Evolutionary conservation across 2,329 filamentous ascomycete species (phyloP), one percentile per base, ranked within the genome.

Genomic region (Cercospora nicotianae): DNA sequence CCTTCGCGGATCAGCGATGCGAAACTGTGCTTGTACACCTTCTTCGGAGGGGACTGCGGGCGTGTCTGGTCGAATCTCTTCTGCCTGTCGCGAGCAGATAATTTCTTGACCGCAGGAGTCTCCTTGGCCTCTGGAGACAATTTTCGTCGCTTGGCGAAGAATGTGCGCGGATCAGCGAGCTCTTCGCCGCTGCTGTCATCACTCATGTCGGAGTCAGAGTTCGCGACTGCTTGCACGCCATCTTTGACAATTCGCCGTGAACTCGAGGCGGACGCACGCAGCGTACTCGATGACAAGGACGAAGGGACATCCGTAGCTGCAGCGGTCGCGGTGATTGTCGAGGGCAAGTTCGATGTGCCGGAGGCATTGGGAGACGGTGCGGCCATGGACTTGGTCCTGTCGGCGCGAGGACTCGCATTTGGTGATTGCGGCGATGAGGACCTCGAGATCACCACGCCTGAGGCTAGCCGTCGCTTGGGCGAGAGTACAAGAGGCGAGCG

Each of bases 141-240:
- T 63, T 73, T 77, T 59, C 70, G 63, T 63, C 70, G 73, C 69
- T 78, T 79, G 20, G 72, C 66, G 51, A 79, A 73, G 57, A 79
- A 70, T 3, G 67, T 70, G 18, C 74, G 70, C 5, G 78, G 67
- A 55, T 79, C 78, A 18, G 74, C 73, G 9, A 79, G 70, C 30
- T 76, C 74, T n/a, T 76, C 75, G 20, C 71, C 72, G 64, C 69
- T 70, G 55, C 66, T 70, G 59, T 73, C 72, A 58, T 73, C 72
- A 39, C 67, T 69, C 28, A 73, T 75, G 39, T 75, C 78, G 1
- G 78, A 77, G 60, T 79, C 77, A 1, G 78, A 79, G 36, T 79
- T 76, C 9, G 74, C 84, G 48, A 94, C 82, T 3, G 84, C 77
- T 65, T 83, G 78, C 63, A 83, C 77, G 2, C 86, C 86, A 72